A percentile compares a stretch with the other conserved stretches of the same genome.
Evolutionary conservation across 2,329 filamentous ascomycete species (phyloP).

Genomic region (Cercospora sp.): DNA sequence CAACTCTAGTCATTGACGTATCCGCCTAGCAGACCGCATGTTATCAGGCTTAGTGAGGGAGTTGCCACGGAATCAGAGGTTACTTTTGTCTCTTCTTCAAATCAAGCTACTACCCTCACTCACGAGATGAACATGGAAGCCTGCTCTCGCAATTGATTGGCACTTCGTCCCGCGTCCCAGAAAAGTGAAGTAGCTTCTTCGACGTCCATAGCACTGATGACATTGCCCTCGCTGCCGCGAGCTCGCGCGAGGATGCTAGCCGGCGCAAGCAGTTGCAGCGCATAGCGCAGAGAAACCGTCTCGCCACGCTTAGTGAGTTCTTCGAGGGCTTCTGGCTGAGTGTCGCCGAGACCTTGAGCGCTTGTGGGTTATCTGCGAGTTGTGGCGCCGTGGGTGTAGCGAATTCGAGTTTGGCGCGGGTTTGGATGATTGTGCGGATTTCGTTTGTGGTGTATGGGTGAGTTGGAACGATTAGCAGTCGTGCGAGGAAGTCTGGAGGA

Average conservation of each 20-base stretch:
- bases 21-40: too few species aligned
- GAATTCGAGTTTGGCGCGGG: constrained; percentile 61
- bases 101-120: constrained; percentile 28
- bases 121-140: constrained; percentile 40
- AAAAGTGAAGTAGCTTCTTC: constrained; percentile 52
- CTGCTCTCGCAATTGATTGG: constrained; percentile 38
- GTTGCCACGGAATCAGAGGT: too few species aligned
- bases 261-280: constrained; percentile 85
- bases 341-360: constrained; percentile 73
- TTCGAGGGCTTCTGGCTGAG: constrained; percentile 79
- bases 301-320: constrained; percentile 85
- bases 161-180: constrained; percentile 52
- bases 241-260: constrained; percentile 88
- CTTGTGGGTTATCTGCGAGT: constrained; percentile 36
- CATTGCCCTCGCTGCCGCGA: constrained; percentile 41
- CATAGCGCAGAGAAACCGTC: constrained; percentile 87
- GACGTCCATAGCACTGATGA: constrained; percentile 57
- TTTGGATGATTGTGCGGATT: constrained; percentile 87
- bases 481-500: constrained; percentile 87
- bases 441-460: constrained; percentile 84
- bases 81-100: background rate
- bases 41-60: too few species aligned
- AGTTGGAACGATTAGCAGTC: constrained; percentile 93
- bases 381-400: constrained; percentile 39
- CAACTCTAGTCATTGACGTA: too few species aligned